Conservation (phyloP, 2,329 filamentous ascomycete genomes). For the Paecilomyces dactylethromorphus region DNA sequence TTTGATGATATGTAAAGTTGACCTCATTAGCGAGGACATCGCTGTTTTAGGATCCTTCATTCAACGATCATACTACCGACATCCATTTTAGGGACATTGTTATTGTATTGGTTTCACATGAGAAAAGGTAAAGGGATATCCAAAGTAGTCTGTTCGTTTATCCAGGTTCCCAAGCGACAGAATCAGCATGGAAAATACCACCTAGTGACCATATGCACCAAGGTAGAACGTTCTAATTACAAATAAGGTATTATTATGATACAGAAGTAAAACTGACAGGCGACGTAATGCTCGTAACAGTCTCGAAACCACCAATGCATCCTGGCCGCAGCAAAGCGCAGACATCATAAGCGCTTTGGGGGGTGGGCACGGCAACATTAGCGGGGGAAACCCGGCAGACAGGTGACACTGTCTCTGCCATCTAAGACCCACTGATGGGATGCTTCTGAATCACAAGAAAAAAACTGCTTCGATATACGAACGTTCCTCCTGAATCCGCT, state of each 20-base stretch:
- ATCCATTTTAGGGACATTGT: too few relatives aligned
- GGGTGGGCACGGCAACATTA: background rate
- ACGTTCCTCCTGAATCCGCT: background rate
- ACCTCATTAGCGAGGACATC: too few relatives aligned
- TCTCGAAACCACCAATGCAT: background rate
- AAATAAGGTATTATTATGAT: background rate
- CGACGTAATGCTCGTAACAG: background rate
- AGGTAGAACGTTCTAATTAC: background rate
- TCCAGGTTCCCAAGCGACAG: background rate
- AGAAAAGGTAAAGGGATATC: background rate
- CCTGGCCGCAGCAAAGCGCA: background rate
- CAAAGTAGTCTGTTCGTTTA: background rate
- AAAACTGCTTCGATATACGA: background rate
- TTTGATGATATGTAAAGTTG: too few relatives aligned
- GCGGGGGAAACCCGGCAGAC: background rate
- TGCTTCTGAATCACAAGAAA: background rate
- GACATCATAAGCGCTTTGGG: background rate
- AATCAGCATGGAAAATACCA: background rate
- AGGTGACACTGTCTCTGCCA: background rate
- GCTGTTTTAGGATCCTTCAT: too few relatives aligned
- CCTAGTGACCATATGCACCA: background rate
- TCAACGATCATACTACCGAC: too few relatives aligned
- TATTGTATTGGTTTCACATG: background rate
- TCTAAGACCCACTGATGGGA: background rate
- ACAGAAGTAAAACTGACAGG: background rate